Base-by-base conservation (phyloP, 371 early-diverging fungal genomes). In the Phascolomyces articulosus region DNA sequence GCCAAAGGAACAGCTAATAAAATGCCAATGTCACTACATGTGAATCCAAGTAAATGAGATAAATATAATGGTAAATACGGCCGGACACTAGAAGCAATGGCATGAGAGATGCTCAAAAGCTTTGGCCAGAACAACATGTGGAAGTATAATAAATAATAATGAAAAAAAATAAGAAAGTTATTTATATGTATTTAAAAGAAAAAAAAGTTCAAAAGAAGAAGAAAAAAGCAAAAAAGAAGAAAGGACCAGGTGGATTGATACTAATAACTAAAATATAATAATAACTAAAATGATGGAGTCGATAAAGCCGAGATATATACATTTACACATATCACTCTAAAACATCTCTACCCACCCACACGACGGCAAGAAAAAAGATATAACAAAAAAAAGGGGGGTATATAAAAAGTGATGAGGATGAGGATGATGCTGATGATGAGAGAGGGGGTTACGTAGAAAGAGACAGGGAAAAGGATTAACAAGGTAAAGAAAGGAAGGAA, bases 101-200 rank as follows among this genome's bases (percentile, higher is more conserved):
- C 74, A 70, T 76, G 79, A 9, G 76, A 70, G 54, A 67, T 69
- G 58, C 70, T 76, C 38, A 79, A 66, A 20, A 79, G 57, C 60
- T 79, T 79, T 55, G 79, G 73, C 79, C 79, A 79, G 57, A 79
- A 69, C 23, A 73, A 55, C 66, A 72, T 67, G n/a, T 15, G 18
- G 16, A 38, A 20, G 44, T 44, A 44, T n/a, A 44, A 0, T 13
- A n/a, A 16, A 4, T 0, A 16, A 15, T 13, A n/a, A 18, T 0
- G 7, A 44, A 44, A 16, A 18, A 44, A n/a, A 18, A 44, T 13
- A 18, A 44, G 1, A 6, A 34, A 34, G 34, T 34, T 44, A 44
- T 4, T 16, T 13, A n/a, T 44, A 44, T 15, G 18, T 7, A 51
- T 21, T n/a, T 51, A 51, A 3, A 11, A 24, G 15, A 13, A 24